Percentiles rank a stretch among this genome's conserved stretches.
phyloP scores from a whole-genome alignment of 2,329 filamentous ascomycete genomes.

The Sordariomycetes sp. region DNA sequence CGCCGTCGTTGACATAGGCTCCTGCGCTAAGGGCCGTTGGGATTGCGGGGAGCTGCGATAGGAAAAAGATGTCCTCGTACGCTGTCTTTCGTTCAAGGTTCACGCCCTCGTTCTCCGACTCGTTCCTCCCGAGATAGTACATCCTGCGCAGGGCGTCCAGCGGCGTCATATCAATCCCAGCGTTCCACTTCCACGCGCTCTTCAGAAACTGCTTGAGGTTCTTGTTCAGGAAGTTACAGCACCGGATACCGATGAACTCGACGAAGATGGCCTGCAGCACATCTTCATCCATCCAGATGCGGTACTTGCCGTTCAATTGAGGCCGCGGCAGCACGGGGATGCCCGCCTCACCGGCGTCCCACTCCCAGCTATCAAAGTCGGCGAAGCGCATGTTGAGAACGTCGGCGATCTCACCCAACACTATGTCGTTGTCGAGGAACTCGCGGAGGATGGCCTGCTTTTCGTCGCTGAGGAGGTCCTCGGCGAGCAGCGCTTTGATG shows the following conservation, averaged over 20 bases:
- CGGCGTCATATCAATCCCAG: background rate
- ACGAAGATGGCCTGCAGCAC: constrained; percentile 35
- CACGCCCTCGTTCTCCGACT: constrained; percentile 17
- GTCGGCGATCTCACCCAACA: constrained; percentile 33
- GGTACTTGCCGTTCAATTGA: constrained; percentile 32
- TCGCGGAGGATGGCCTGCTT: constrained; percentile 26
- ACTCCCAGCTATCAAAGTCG: constrained; percentile 29
- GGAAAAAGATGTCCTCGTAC: background rate
- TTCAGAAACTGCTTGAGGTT: constrained; percentile 16
- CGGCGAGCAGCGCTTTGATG: constrained; percentile 25
- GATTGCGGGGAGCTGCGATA: constrained; percentile 26
- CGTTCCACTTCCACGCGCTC: constrained; percentile 20
- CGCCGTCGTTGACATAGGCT: background rate
- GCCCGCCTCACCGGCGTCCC: constrained; percentile 23
- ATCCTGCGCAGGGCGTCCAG: constrained; percentile 13
- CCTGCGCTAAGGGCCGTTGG: background rate
- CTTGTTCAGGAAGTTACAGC: constrained; percentile 27
- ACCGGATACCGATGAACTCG: constrained; percentile 32
- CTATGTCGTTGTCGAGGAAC: constrained; percentile 23
- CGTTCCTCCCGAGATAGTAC: constrained; percentile 29
- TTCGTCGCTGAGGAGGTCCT: constrained; percentile 28
- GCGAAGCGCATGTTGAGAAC: constrained; percentile 38
- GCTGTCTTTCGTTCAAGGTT: constrained; percentile 6
- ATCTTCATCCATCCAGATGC: constrained; percentile 37
- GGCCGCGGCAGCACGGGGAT: constrained; percentile 28